Evolutionary conservation across 169 alveolate genomes (phyloP).

Genomic region (Plasmodium cynomolgi): DNA sequence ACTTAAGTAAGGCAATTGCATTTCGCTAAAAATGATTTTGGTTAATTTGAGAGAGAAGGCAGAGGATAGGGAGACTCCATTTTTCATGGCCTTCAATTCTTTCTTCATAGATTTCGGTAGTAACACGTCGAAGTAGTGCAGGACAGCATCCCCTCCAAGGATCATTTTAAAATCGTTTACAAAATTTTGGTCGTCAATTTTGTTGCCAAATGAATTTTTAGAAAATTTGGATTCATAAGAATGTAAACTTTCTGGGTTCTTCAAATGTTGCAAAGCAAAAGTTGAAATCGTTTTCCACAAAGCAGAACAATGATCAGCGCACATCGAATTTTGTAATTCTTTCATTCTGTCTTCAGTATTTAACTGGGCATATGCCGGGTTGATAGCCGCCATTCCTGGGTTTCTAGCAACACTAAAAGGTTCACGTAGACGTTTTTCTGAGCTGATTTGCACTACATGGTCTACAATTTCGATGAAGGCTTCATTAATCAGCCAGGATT

Average conservation of each 20-base stretch:
- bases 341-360: slow-evolving; percentile 80
- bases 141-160: slow-evolving; percentile 84
- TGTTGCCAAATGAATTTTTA: slow-evolving; percentile 76
- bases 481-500: slow-evolving; percentile 72
- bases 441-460: slow-evolving; percentile 33
- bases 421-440: slow-evolving; percentile 46
- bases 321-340: slow-evolving; percentile 85
- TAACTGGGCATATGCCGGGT: slow-evolving; percentile 77
- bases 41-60: slow-evolving; percentile 83
- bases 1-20: slow-evolving; percentile 81
- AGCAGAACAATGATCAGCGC: slow-evolving; percentile 85
- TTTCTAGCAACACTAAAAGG: slow-evolving; percentile 68
- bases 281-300: slow-evolving; percentile 83
- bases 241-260: slow-evolving; percentile 83
- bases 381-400: slow-evolving; percentile 80
- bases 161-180: slow-evolving; percentile 82
- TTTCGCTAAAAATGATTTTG: slow-evolving; percentile 66
- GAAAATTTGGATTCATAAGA: slow-evolving; percentile 81
- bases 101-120: slow-evolving; percentile 83
- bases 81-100: slow-evolving; percentile 82
- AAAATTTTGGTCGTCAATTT: slow-evolving; percentile 80
- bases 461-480: slow-evolving; percentile 71
- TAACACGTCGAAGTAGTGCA: slow-evolving; percentile 81
- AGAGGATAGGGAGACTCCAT: slow-evolving; percentile 84
- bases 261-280: slow-evolving; percentile 82